Evolutionary conservation across 306 rosid species (phyloP).

Genomic region (Vicia sativa): DNA sequence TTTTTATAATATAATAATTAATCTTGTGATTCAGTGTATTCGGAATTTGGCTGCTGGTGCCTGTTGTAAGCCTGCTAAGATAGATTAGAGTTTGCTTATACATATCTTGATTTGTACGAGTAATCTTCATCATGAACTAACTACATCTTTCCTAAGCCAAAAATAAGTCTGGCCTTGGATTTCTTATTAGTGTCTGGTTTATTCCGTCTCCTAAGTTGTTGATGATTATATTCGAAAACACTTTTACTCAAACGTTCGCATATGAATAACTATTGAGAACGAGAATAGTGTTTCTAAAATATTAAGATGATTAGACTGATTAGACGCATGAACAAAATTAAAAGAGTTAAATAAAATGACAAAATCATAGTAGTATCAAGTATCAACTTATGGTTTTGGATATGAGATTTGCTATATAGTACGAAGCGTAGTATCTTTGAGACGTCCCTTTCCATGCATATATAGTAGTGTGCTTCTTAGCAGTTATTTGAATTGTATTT

Average conservation of each 20-base stretch:
- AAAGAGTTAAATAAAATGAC: not conserved
- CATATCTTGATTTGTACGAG: too few relatives aligned
- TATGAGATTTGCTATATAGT: not conserved
- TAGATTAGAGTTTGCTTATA: not conserved
- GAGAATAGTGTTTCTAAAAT: not conserved
- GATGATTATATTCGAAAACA: not conserved
- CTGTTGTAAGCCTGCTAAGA: slow-evolving; percentile 1
- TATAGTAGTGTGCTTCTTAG: too few relatives aligned
- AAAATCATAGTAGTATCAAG: not conserved
- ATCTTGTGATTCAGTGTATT: too few relatives aligned
- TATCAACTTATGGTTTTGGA: not conserved
- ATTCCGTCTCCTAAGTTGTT: not conserved
- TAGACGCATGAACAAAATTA: not conserved
- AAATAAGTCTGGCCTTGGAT: not conserved
- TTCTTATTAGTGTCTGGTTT: not conserved
- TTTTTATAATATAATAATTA: too few relatives aligned
- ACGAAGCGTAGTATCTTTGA: too few relatives aligned
- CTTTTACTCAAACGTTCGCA: not conserved
- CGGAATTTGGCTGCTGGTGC: not conserved
- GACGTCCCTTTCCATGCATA: too few relatives aligned
- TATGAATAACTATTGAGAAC: not conserved
- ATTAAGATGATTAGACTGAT: slow-evolving; percentile 16
- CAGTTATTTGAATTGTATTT: too few relatives aligned
- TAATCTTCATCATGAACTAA: not conserved
- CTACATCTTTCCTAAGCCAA: not conserved